phyloP scores from a whole-genome alignment of 2,329 filamentous ascomycete genomes.

The Diplodia scrobiculata region DNA sequence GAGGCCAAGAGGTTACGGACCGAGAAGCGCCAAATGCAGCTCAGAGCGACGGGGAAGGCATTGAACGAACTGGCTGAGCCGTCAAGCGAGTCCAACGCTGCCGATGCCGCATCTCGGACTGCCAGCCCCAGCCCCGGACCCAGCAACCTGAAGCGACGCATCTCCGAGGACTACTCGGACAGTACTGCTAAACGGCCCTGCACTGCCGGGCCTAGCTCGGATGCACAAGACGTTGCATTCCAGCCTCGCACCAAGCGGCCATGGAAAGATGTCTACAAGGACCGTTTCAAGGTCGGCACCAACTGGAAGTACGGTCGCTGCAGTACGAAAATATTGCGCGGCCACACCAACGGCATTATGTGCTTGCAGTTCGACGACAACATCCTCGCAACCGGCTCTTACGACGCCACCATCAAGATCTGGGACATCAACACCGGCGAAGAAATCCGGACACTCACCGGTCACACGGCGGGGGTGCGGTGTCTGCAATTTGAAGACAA shows the following conservation, averaged over 20 bases:
- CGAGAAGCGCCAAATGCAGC: slow-evolving; percentile 81
- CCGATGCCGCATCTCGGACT: slow-evolving; percentile 27
- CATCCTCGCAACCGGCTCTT: slow-evolving; percentile 89
- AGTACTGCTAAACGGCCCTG: slow-evolving; percentile 41
- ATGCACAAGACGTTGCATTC: slow-evolving; percentile 47
- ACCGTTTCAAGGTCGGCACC: slow-evolving; percentile 90
- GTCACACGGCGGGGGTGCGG: slow-evolving; percentile 80
- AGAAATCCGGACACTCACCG: slow-evolving; percentile 78
- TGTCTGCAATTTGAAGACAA: slow-evolving; percentile 90
- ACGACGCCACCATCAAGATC: slow-evolving; percentile 92
- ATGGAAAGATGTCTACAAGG: slow-evolving; percentile 97
- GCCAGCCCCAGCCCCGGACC: slow-evolving; percentile 32
- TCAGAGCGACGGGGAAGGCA: slow-evolving; percentile 63
- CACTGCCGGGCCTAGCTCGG: slow-evolving; percentile 30
- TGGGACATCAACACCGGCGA: slow-evolving; percentile 91
- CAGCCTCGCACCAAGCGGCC: slow-evolving; percentile 59
- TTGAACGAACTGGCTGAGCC: slow-evolving; percentile 57
- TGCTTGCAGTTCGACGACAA: slow-evolving; percentile 81
- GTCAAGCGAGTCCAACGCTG: neutral
- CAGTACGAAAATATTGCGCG: slow-evolving; percentile 78
- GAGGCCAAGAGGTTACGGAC: slow-evolving; percentile 85
- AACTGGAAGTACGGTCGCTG: slow-evolving; percentile 98
- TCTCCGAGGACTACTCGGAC: slow-evolving; percentile 34
- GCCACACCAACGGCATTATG: slow-evolving; percentile 86
- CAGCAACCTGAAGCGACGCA: slow-evolving; percentile 39